phyloP scores from a whole-genome alignment of 2,329 filamentous ascomycete genomes.

The Fusarium miscanthi region DNA sequence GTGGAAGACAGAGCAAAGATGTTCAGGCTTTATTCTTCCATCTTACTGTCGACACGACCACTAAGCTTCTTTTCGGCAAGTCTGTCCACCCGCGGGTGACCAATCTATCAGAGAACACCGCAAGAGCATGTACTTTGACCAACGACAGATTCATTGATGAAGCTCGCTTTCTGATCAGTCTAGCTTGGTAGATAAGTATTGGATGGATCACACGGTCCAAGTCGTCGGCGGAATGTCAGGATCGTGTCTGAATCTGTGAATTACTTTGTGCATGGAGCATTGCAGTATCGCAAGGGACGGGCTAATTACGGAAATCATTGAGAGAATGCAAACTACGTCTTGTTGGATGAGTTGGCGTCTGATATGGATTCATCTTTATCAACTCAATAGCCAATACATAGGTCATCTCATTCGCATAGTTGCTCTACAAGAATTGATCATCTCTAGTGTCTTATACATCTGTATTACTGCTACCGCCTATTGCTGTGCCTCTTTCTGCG shows the following conservation, averaged over 20 bases:
- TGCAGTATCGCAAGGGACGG: not conserved
- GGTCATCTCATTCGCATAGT: fast-evolving
- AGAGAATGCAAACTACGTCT: not conserved
- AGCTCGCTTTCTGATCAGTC: too few species aligned
- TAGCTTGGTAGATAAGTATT: too few species aligned
- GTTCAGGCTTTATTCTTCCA: not conserved
- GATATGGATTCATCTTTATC: too few species aligned
- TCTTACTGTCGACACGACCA: not conserved
- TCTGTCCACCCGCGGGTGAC: too few species aligned
- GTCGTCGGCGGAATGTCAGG: not conserved
- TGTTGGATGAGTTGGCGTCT: not conserved
- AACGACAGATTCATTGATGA: too few species aligned
- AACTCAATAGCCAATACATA: fast-evolving
- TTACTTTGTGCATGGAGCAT: not conserved
- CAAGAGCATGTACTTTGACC: too few species aligned
- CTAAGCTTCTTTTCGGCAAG: not conserved
- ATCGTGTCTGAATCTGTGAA: not conserved
- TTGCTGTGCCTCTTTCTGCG: not conserved
- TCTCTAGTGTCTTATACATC: fast-evolving
- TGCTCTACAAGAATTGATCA: fast-evolving
- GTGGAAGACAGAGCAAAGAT: too few species aligned
- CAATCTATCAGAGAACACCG: too few species aligned
- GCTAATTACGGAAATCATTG: too few species aligned
- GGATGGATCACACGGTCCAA: not conserved
- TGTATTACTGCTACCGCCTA: too few species aligned